phyloP scores from a whole-genome alignment of 1,284 basidiomycete species.

The Ceratobasidium sp. region DNA sequence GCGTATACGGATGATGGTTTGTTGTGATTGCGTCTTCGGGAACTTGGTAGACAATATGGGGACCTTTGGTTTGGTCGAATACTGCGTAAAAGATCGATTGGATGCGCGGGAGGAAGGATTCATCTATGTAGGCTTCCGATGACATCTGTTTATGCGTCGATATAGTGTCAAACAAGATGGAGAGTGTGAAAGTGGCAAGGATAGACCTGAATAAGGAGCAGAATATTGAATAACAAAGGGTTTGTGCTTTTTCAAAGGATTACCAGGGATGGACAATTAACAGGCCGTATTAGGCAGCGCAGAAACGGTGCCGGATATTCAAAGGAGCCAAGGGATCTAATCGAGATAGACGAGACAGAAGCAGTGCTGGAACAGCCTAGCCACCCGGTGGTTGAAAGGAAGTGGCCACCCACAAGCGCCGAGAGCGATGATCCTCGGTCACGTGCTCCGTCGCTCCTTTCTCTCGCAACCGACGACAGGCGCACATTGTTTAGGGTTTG shows the following conservation, averaged over 20 bases:
- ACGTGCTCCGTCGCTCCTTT: conserved; percentile 31
- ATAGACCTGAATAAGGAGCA: neutral
- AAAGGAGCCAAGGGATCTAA: neutral
- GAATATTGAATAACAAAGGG: neutral
- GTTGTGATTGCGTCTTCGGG: conserved; percentile 80
- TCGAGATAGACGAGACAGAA: neutral
- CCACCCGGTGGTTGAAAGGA: conserved; percentile 1
- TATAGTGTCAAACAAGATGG: neutral
- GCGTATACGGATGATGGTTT: conserved; percentile 52
- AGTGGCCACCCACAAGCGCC: conserved; percentile 20
- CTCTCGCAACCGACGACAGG: conserved; percentile 12
- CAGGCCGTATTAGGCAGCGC: neutral
- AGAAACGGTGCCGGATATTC: neutral
- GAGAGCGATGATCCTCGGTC: neutral
- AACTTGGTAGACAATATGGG: conserved; percentile 88
- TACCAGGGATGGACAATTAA: neutral
- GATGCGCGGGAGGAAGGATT: conserved; percentile 60
- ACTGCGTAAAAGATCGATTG: conserved; percentile 88
- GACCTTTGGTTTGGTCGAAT: conserved; percentile 82
- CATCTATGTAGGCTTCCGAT: conserved; percentile 39
- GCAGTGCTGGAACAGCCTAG: neutral
- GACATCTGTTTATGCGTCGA: conserved; percentile 19
- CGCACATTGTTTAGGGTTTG: conserved; percentile 29
- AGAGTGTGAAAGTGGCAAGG: neutral
- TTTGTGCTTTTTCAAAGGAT: neutral